Evolutionary conservation across 768 basidiomycete genomes (phyloP), one percentile per base, ranked within the genome.

Genomic region (Pisolithus orientalis): DNA sequence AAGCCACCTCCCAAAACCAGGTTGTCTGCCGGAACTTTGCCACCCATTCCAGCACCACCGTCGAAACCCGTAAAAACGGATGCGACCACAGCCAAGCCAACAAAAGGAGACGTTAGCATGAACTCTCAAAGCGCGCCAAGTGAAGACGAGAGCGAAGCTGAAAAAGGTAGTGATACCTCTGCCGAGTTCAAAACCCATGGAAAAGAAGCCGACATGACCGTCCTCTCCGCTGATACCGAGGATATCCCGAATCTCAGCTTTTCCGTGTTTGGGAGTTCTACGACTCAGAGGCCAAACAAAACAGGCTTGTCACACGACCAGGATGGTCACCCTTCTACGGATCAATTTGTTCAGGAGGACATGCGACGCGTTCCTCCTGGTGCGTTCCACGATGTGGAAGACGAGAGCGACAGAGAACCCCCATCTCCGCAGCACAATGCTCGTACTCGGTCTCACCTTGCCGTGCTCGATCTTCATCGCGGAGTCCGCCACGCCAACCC

Each of bases 341-440:
- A 59, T 47, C 29, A 52, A 32, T 21, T 55, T 59, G 6, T 59
- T 42, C 39, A 57, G 39, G 44, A 60, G 47, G 51, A 62, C 8
- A 54, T 50, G 52, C 68, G 64, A 52, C 73, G 64, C 44, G 65
- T 66, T 37, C 72, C 70, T 5, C 79, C 78, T 9, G 78, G 77
- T 0, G 77, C 77, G 32, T 80, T 80, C 56, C 62, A 65, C 7
- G 62, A 62, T 1, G 74, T 74, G 2, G 75, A 75, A 9, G 77
- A 76, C 8, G 44, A 45, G 44, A 45, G 44, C 29, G 44, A 45
- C 14, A 28, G 6, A 31, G 44, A 29, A 28, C 44, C 48, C 32
- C 44, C 44, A 47, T 34, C 37, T 29, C 44, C 39, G 47, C 31
- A 49, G 16, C n/a, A 28, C 32, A 51, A 32, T 47, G 40, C 57